phyloP scores from a whole-genome alignment of 495 filamentous ascomycete genomes.

The Aspergillus nanangensis region DNA sequence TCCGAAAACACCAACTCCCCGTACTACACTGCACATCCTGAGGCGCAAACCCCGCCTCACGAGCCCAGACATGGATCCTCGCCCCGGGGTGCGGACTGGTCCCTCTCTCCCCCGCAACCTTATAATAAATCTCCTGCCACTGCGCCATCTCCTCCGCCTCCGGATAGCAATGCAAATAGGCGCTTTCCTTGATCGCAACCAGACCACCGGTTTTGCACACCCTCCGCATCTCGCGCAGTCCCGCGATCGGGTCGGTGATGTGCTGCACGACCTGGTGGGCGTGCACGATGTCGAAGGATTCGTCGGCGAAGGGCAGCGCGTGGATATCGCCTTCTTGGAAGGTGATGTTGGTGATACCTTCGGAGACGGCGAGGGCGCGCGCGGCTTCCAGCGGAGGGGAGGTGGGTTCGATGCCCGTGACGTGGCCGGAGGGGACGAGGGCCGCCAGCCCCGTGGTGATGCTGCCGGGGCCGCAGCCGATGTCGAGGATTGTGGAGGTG shows the following conservation, averaged over 20 bases:
- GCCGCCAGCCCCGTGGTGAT: constrained; percentile 52
- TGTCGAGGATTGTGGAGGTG: constrained; percentile 20
- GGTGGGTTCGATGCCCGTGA: constrained; percentile 42
- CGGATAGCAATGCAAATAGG: constrained; percentile 45
- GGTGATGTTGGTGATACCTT: constrained; percentile 37
- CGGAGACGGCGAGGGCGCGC: constrained; percentile 28
- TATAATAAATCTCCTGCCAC: constrained; percentile 34
- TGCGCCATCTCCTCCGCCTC: constrained; percentile 31
- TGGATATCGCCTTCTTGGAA: constrained; percentile 48
- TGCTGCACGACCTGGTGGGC: constrained; percentile 55
- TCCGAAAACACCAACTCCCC: constrained; percentile 46
- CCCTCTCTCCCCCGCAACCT: constrained; percentile 26
- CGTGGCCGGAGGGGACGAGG: constrained; percentile 40
- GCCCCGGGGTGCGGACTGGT: no score
- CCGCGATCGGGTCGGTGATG: constrained; percentile 38
- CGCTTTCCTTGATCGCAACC: constrained; percentile 45
- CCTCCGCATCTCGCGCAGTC: constrained; percentile 46
- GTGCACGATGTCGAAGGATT: constrained; percentile 39
- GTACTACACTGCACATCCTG: constrained; percentile 29
- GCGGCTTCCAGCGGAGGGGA: constrained; percentile 37
- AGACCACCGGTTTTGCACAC: constrained; percentile 49
- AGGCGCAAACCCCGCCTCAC: constrained; percentile 37
- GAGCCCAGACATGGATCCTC: constrained; percentile 48
- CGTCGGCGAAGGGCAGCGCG: no score
- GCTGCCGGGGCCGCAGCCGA: constrained; percentile 16